Base-by-base conservation (phyloP, 331 rosid genomes). In the Arachis monticola region DNA sequence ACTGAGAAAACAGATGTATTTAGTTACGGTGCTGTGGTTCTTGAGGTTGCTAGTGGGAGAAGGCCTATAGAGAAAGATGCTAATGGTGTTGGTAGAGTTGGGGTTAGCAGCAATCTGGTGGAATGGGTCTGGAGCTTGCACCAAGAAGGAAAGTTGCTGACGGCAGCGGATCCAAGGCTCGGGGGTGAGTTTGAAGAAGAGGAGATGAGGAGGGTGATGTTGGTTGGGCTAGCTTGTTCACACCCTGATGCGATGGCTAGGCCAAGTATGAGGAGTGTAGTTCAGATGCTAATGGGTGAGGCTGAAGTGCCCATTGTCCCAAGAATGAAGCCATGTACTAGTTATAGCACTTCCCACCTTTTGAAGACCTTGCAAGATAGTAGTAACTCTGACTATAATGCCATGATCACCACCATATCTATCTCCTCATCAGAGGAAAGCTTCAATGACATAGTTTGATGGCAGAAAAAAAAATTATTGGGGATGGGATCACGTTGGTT, bases 71-170 rank as follows among this genome's bases (percentile, higher is more conserved):
- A 90, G 82, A 90, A 79, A 65, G 76, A 85, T 2, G 73, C 38
- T 1, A 56, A 8, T 22, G 83, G 70, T 48, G 82, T 41, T 17
- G 87, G 85, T 40, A 81, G 67, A 76, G 74, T 38, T 2, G 88
- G 83, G 27, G 70, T 40, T 48, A 73, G 76, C 32, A 81, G 77
- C 82, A 92, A 92, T 76, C 78, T 90, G 87, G 97, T 92, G 11
- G 97, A 92, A 55, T 88, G 97, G 97, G 92, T 92, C 6, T 90
- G 97, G 97, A 70, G 86, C 51, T 78, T 92, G 78, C 93, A 92
- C 70, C 65, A 81, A 13, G 96, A 92, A 67, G 96, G 88, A 4
- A 79, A 81, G 77, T 64, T 92, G 83, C 69, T 87, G 53, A 46
- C 67, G 60, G 97, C 86, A 1, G 91, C 88, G 0, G 97, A 92